Percentiles rank a stretch among this genome's conserved stretches.
phyloP scores from a whole-genome alignment of 2,329 filamentous ascomycete species.

The Alternaria sp. region DNA sequence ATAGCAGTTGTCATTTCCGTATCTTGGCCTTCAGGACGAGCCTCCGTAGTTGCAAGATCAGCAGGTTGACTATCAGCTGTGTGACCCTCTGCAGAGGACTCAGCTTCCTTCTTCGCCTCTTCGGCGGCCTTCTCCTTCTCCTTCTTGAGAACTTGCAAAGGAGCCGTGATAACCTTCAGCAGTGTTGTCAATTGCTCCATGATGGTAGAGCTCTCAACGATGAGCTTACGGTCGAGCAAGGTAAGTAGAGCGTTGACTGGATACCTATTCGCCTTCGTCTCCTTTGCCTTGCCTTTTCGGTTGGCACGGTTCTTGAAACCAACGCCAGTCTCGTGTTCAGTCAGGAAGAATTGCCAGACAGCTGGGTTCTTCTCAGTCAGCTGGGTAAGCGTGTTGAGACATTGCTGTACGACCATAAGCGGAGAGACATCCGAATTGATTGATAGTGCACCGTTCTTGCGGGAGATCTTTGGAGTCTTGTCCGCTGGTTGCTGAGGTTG shows the following conservation, averaged over 20 bases:
- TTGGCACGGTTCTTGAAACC: constrained; percentile 78
- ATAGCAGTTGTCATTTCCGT: constrained; percentile 48
- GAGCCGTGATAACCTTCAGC: constrained; percentile 86
- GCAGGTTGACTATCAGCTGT: constrained; percentile 30
- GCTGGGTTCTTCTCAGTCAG: constrained; percentile 85
- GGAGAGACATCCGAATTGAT: constrained; percentile 89
- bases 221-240: constrained; percentile 88
- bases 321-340: constrained; percentile 84
- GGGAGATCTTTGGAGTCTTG: constrained; percentile 86
- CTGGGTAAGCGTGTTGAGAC: constrained; percentile 83
- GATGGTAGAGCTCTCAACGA: constrained; percentile 95
- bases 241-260: constrained; percentile 90
- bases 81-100: constrained; percentile 32
- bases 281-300: constrained; percentile 88
- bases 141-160: constrained; percentile 83
- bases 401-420: constrained; percentile 94
- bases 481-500: constrained; percentile 69
- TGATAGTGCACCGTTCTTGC: constrained; percentile 69
- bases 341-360: constrained; percentile 90
- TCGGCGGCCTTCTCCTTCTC: constrained; percentile 74
- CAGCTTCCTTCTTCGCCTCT: constrained; percentile 50
- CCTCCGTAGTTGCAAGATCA: constrained; percentile 20
- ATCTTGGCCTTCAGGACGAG: constrained; percentile 31
- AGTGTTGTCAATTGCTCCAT: constrained; percentile 93
- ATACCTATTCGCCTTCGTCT: constrained; percentile 83